Evolutionary conservation across 306 rosid genomes (phyloP), one percentile per base, ranked within the genome.

Genomic region (Calophaca sinica): DNA sequence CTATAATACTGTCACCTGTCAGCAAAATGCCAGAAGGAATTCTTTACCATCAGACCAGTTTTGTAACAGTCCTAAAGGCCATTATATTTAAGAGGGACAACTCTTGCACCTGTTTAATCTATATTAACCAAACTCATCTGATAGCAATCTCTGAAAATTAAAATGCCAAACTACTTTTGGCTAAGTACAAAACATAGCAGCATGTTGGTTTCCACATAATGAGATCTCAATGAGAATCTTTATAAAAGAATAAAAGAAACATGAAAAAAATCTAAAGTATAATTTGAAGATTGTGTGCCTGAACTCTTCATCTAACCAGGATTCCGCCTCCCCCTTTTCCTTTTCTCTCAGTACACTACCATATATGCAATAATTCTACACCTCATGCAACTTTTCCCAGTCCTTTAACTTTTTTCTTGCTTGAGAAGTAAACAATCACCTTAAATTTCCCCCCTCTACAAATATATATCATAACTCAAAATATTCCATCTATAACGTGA

Each of bases 21-120:
- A 33, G 75, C 66, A 79, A 63, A 79, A 12, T 74, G 32, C 64
- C 57, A 51, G 73, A 75, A 50, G 76, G 54, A 75, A 75, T 71
- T 49, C 15, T 73, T 53, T 6, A 60, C 51, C 58, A 44, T 10
- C 58, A 60, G 55, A 75, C 29, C 59, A 58, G 26, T 11, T 49
- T 59, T 65, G 26, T 33, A 44, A 63, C 60, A 67, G 48, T 11
- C 62, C 35, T 54, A 36, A 20, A 44, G 77, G 32, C 61, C 36
- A 46, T 60, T 68, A 62, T 45, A 62, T 41, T 73, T 52, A 44
- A 62, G 46, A 74, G 11, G 32, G 33, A 53, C 48, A 33, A 31
- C 64, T 82, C 29, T 52, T 62, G 53, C 57, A 28, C 74, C 81
- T 31, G 73, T 75, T 20, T 54, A 74, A 55, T 74, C 78, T 54